Evolutionary conservation across 441 rosid genomes (phyloP).

Genomic region (Populus tomentosa): DNA sequence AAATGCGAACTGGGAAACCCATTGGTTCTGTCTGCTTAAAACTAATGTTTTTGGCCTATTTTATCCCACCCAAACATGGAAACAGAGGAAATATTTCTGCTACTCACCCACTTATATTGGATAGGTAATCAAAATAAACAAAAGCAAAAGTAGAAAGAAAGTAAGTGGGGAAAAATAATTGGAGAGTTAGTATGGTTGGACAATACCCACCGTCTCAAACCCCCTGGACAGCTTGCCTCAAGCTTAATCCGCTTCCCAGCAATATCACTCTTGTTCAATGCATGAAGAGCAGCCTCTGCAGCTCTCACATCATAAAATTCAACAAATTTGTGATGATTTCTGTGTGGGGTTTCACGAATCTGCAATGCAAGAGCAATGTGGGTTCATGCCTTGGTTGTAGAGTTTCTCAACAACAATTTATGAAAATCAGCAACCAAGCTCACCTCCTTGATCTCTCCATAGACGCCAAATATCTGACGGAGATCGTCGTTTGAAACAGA

Average conservation of each 20-base stretch:
- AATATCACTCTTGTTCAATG: conserved; percentile 37
- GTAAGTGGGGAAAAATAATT: not conserved
- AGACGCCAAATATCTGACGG: conserved; percentile 41
- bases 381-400: not conserved
- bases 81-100: not conserved
- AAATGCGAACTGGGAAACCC: not conserved
- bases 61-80: not conserved
- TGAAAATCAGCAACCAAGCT: conserved; percentile 7
- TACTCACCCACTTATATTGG: conserved; percentile 1
- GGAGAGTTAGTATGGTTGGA: conserved; percentile 7
- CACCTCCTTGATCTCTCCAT: conserved; percentile 61
- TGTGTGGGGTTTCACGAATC: conserved; percentile 43
- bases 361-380: conserved; percentile 23
- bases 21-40: not conserved
- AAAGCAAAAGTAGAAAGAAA: not conserved
- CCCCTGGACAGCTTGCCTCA: conserved; percentile 38
- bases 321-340: conserved; percentile 40
- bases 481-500: conserved; percentile 54
- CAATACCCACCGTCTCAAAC: conserved; percentile 30
- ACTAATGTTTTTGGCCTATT: not conserved
- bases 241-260: conserved; percentile 51
- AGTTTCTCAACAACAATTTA: not conserved
- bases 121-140: conserved; percentile 1
- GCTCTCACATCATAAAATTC: conserved; percentile 65
- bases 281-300: conserved; percentile 50